These are phyloP conservation scores for Ganoderma leucocontextum DNA, from an alignment of 1,284 basidiomycete species.

Conservation along the genomic window DNA sequence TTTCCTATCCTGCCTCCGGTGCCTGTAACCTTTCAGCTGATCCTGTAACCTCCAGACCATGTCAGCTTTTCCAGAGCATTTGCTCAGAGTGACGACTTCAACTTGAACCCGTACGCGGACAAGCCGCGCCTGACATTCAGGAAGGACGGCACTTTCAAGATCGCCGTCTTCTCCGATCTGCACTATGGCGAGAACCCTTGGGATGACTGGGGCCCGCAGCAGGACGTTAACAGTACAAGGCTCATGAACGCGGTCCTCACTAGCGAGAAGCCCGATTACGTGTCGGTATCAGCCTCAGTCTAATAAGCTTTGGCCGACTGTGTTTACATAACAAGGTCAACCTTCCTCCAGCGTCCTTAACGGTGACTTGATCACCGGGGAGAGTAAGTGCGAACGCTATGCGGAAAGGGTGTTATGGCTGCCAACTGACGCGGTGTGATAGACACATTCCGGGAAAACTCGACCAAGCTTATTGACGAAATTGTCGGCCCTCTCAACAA, in stretches of 20 bases:
- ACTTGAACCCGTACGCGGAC: constrained; percentile 38
- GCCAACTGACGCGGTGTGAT: neutral
- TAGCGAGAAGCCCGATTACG: constrained; percentile 68
- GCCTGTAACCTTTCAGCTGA: neutral
- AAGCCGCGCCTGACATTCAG: constrained; percentile 42
- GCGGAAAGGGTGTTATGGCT: neutral
- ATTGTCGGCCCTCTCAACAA: constrained; percentile 47
- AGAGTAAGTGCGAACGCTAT: constrained; percentile 49
- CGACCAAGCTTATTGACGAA: constrained; percentile 42
- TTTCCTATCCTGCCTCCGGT: too few species aligned
- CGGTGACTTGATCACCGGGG: constrained; percentile 74
- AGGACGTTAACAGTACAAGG: constrained; percentile 64
- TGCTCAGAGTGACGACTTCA: constrained; percentile 12
- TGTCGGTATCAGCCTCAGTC: constrained; percentile 49
- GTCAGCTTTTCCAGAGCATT: constrained; percentile 2
- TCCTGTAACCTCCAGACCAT: neutral
- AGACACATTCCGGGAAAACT: constrained; percentile 64
- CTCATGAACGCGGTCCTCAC: constrained; percentile 61
- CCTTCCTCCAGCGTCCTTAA: constrained; percentile 53
- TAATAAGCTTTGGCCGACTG: neutral
- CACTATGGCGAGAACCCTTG: constrained; percentile 77
- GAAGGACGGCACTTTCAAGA: constrained; percentile 65
- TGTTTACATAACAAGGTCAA: neutral
- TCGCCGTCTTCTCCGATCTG: constrained; percentile 73
- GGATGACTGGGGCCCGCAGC: constrained; percentile 69